Evolutionary conservation across 1,284 basidiomycete genomes (phyloP), one percentile per base, ranked within the genome.

Genomic region (Phenoliferia sp.): DNA sequence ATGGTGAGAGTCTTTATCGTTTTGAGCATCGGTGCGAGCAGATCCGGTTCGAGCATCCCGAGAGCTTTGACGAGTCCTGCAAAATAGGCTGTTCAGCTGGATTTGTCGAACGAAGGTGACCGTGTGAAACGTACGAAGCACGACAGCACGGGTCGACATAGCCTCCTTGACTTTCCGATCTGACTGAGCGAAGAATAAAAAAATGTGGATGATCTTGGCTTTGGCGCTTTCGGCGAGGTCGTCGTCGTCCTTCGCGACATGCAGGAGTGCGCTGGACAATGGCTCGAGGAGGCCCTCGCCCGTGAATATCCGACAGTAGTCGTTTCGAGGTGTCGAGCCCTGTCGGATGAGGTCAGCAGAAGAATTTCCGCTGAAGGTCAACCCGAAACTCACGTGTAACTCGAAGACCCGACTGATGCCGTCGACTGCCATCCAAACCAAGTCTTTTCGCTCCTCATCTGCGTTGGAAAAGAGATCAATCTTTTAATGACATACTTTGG

Each of bases 281-380:
- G 95, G 95, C 73, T 97, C 94, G 44, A 97, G 83, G 6, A 98
- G 83, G 22, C 94, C 94, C 79, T 97, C 95, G 31, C 92, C 86
- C 35, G 96, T 93, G 80, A 98, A 94, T 90, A 98, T 96, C 22
- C 95, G 87, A 77, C 94, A 98, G 78, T 98, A 97, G 80, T 98
- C 95, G 77, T 95, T 97, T 76, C 96, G 92, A 10, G 94, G 94
- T 10, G 94, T 96, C 1, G 94, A 92, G 61, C 90, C 93, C 79
- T 94, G 87, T n/a, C 16, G 48, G 55, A 10, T 56, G 57, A 32
- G 32, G 26, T 16, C 10, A 39, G 16, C 54, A 55, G 28, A 26
- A 3, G 19, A 55, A 2, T 15, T 55, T 7, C n/a, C 3, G 32
- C 7, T 2, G n/a, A 36, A 29, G 32, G 4, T n/a, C 31, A 10